Conservation (phyloP, 1,139 yeast species). For the Blastobotrys serpentis region DNA sequence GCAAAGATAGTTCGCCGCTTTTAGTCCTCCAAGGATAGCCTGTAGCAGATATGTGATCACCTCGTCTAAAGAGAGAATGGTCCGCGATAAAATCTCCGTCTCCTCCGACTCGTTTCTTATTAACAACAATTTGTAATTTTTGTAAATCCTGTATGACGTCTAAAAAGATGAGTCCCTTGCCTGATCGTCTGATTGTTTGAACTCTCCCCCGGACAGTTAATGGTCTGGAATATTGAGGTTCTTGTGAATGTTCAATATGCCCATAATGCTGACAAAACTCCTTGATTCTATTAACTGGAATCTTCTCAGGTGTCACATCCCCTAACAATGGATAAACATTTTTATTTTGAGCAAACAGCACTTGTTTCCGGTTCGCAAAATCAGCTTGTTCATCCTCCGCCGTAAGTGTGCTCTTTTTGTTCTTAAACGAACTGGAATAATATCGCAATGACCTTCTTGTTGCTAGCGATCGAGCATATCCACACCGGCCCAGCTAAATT, state of each 20-base stretch:
- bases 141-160: constrained; percentile 61
- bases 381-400: constrained; percentile 40
- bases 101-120: constrained; percentile 46
- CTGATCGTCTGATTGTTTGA: constrained; percentile 55
- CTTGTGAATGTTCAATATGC: constrained; percentile 18
- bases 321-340: constrained; percentile 28
- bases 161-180: constrained; percentile 64
- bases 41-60: constrained; percentile 63
- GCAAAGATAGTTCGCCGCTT: constrained; percentile 74
- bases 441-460: background rate
- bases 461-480: background rate
- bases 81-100: constrained; percentile 23
- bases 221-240: constrained; percentile 16
- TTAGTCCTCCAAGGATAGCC: constrained; percentile 77
- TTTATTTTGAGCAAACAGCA: constrained; percentile 20
- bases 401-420: constrained; percentile 18
- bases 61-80: constrained; percentile 56
- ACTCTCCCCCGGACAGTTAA: constrained; percentile 56
- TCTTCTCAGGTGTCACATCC: constrained; percentile 8
- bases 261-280: constrained; percentile 27
- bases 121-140: constrained; percentile 61
- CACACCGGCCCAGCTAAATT: background rate
- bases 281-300: constrained; percentile 23
- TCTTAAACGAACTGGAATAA: constrained; percentile 14
- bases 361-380: constrained; percentile 43